These are phyloP conservation scores for Macadamia tetraphylla DNA, from an alignment of 164 flowering plant species.

Conservation along the genomic window DNA sequence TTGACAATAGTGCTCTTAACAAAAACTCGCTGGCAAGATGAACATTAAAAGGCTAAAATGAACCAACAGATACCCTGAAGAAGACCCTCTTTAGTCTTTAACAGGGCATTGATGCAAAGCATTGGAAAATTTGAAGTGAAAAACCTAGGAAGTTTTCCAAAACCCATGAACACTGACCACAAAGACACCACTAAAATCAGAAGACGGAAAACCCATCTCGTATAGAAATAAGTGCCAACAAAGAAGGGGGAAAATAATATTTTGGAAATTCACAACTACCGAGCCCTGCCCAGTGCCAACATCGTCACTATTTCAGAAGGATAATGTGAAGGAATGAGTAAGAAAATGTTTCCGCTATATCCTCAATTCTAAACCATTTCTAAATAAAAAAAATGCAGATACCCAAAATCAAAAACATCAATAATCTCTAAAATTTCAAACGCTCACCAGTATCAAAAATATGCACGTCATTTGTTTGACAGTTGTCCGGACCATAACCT, in stretches of 20 bases:
- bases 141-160: no score
- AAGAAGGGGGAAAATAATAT: no score
- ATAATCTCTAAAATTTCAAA: neutral
- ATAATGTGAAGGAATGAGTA: no score
- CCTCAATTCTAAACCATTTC: no score
- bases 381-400: no score
- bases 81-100: neutral
- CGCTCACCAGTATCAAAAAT: constrained; percentile 73
- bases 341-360: no score
- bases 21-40: neutral
- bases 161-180: no score
- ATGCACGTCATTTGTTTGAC: constrained; percentile 87
- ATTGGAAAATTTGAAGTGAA: neutral
- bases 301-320: neutral
- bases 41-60: neutral
- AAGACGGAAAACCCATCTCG: neutral
- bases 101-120: neutral
- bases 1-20: neutral
- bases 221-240: no score
- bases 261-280: neutral
- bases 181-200: no score
- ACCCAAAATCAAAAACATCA: no score
- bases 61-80: neutral
- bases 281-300: neutral
- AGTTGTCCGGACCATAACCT: constrained; percentile 76